Conservation (phyloP, 768 basidiomycete species). For the Xerocomellus dryophilus region DNA sequence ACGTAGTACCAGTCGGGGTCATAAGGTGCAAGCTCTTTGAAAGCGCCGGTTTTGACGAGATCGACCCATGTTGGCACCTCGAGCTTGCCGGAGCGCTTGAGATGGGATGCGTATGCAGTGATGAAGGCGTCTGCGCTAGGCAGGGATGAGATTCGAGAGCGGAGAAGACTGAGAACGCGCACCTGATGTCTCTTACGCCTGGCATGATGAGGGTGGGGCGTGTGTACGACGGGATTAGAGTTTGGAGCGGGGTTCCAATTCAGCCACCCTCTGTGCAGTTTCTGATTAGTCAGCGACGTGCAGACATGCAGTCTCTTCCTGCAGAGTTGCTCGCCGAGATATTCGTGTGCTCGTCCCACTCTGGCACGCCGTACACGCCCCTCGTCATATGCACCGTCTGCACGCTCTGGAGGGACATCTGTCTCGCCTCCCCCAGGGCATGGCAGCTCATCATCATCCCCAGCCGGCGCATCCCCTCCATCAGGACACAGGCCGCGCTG, state of each 20-base stretch:
- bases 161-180: slow-evolving; percentile 6
- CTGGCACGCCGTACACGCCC: slow-evolving; percentile 46
- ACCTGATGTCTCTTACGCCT: slow-evolving; percentile 82
- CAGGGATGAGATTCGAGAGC: slow-evolving; percentile 13
- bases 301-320: slow-evolving; percentile 46
- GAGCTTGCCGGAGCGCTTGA: slow-evolving; percentile 98
- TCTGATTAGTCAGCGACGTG: slow-evolving; percentile 43
- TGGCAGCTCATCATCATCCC: slow-evolving; percentile 58
- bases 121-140: slow-evolving; percentile 91
- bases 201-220: slow-evolving; percentile 62
- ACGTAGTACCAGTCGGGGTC: slow-evolving; percentile 99
- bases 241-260: slow-evolving; percentile 35
- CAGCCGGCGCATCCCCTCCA: slow-evolving; percentile 40
- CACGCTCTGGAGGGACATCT: slow-evolving; percentile 54
- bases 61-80: slow-evolving; percentile 99
- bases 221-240: slow-evolving; percentile 40
- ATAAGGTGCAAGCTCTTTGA: slow-evolving; percentile 98
- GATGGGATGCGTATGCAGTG: slow-evolving; percentile 88
- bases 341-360: slow-evolving; percentile 43
- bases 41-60: slow-evolving; percentile 95
- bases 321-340: slow-evolving; percentile 63
- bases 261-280: slow-evolving; percentile 42
- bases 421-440: slow-evolving; percentile 50
- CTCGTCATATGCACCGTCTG: slow-evolving; percentile 54
- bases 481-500: slow-evolving; percentile 47